These are phyloP conservation scores for Diaporthe batatas DNA, from an alignment of 2,329 filamentous ascomycete species.

Conservation along the genomic window DNA sequence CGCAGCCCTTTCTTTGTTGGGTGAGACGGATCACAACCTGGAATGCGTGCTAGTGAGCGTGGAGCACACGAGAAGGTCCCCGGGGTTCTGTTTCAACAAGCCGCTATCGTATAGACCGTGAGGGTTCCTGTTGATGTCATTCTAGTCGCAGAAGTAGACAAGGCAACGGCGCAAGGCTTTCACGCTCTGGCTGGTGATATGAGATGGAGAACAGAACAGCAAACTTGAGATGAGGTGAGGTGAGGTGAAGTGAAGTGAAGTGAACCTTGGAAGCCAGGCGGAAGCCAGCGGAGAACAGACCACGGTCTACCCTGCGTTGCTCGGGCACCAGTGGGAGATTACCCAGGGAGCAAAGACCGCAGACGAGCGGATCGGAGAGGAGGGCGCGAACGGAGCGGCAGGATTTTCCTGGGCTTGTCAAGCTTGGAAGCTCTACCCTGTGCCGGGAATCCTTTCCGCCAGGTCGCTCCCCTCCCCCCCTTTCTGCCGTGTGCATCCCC, in stretches of 20 bases:
- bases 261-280: neutral
- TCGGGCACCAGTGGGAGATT: constrained; percentile 19
- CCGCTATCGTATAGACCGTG: constrained; percentile 24
- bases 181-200: neutral
- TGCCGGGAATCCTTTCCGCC: constrained; percentile 29
- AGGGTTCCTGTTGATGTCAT: constrained; percentile 20
- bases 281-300: constrained; percentile 17
- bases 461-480: neutral
- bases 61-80: constrained; percentile 3
- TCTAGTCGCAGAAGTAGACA: constrained; percentile 2
- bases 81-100: neutral
- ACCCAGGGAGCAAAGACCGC: neutral
- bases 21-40: constrained; percentile 18
- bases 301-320: neutral
- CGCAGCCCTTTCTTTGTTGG: constrained; percentile 17
- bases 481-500: constrained; percentile 8
- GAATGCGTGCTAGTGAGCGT: constrained; percentile 19
- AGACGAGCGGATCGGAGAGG: neutral
- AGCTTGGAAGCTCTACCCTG: constrained; percentile 13
- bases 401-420: constrained; percentile 17
- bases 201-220: neutral
- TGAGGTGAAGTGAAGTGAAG: neutral
- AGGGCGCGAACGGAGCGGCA: constrained; percentile 15
- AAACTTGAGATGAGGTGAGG: neutral
- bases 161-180: neutral